Conservation (phyloP, 768 basidiomycete species). For the Ramaria rubella region DNA sequence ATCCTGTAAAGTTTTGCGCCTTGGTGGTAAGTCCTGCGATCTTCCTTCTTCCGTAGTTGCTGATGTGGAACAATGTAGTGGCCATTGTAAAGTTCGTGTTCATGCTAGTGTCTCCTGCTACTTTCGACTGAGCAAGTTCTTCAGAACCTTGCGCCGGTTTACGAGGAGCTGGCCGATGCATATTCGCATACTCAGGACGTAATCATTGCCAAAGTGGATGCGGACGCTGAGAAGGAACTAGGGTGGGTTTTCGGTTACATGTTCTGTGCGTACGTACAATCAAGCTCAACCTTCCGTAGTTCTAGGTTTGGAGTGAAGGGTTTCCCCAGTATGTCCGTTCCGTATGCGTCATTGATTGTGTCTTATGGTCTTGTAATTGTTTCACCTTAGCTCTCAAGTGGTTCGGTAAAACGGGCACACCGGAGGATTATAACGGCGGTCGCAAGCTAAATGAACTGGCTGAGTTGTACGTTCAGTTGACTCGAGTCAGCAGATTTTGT, state of each 20-base stretch:
- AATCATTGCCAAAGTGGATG: conserved; percentile 86
- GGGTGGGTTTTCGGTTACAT: conserved; percentile 34
- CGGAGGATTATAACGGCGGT: conserved; percentile 60
- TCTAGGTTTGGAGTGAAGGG: conserved; percentile 64
- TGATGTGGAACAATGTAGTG: conserved; percentile 36
- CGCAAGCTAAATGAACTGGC: conserved; percentile 76
- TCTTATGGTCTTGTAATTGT: not conserved
- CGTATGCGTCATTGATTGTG: not conserved
- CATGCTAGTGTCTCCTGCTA: not conserved
- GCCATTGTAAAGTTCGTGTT: conserved; percentile 72
- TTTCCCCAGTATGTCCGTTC: conserved; percentile 67
- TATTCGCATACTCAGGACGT: conserved; percentile 74
- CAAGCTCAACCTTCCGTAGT: not conserved
- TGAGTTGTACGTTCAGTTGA: conserved; percentile 51
- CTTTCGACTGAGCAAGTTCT: not conserved
- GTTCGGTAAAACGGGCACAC: conserved; percentile 68
- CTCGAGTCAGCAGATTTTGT: not conserved
- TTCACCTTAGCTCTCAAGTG: conserved; percentile 73
- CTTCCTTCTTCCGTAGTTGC: not conserved
- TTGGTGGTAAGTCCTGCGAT: conserved; percentile 61
- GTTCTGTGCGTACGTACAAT: not conserved
- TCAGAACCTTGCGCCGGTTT: conserved; percentile 81
- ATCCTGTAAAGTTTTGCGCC: conserved; percentile 60
- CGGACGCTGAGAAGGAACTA: conserved; percentile 74
- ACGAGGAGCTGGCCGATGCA: conserved; percentile 87